Conservation (phyloP, 1,139 yeast genomes). For the Torulaspora pretoriensis region DNA sequence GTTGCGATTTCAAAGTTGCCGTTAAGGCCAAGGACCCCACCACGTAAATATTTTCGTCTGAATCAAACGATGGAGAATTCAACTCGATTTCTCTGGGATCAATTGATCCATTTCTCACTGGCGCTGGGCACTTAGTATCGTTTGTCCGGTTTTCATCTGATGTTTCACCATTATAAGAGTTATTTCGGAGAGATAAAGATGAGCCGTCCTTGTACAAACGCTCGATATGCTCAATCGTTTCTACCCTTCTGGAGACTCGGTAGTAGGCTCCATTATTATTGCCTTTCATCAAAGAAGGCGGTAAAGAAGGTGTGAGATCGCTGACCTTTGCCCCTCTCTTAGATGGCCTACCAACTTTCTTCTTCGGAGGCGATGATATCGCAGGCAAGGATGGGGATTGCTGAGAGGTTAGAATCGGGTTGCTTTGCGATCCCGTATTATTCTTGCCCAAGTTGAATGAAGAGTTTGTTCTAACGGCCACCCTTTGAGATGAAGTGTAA, state of each 20-base stretch:
- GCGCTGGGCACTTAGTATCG: slow-evolving; percentile 5
- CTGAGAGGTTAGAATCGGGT: slow-evolving; percentile 5
- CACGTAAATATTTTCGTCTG: slow-evolving; percentile 11
- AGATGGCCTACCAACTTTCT: slow-evolving; percentile 19
- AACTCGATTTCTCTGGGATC: slow-evolving; percentile 27
- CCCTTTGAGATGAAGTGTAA: slow-evolving; percentile 36
- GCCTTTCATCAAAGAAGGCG: neutral
- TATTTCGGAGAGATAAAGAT: slow-evolving; percentile 8
- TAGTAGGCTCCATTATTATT: slow-evolving; percentile 1
- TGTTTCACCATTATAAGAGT: slow-evolving; percentile 2
- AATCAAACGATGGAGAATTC: slow-evolving; percentile 10
- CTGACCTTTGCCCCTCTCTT: slow-evolving; percentile 18
- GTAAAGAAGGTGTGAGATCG: neutral
- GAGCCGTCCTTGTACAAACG: slow-evolving; percentile 7
- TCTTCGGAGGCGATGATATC: slow-evolving; percentile 8
- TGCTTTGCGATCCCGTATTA: slow-evolving; percentile 2
- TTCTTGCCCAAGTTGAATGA: slow-evolving; percentile 5
- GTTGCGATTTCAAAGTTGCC: slow-evolving; percentile 13
- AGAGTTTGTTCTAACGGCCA: slow-evolving; percentile 10
- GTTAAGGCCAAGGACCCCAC: slow-evolving; percentile 16
- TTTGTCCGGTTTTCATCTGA: slow-evolving; percentile 1
- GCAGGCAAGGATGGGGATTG: slow-evolving; percentile 4
- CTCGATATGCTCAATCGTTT: slow-evolving; percentile 27
- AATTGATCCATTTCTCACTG: slow-evolving; percentile 18
- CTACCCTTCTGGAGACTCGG: slow-evolving; percentile 14